Base-by-base conservation (phyloP, 2,329 filamentous ascomycete species). In the Basipetospora sp. region DNA sequence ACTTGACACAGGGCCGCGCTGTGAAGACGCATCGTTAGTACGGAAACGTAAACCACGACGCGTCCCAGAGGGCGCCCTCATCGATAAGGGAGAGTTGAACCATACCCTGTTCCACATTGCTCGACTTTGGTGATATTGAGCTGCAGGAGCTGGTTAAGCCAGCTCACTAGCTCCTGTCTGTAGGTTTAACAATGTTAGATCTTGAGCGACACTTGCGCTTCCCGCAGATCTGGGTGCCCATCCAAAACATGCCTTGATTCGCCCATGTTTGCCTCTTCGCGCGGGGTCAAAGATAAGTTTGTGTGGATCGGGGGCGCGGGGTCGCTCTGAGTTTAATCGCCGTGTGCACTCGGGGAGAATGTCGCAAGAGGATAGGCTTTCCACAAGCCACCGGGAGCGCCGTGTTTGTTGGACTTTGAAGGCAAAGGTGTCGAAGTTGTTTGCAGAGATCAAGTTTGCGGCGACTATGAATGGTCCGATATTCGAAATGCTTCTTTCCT, bases 61-160 rank as follows among this genome's bases (percentile, higher is more conserved):
- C 17, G 27, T 11, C 8, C 20, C 10, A 20, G n/a, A 4, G 28
- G 11, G 16, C 9, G 20, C n/a, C n/a, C n/a, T n/a, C n/a, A n/a
- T 14, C 8, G 31, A 19, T 25, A 26, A 10, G 18, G 30, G 28
- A 28, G 4, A 8, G n/a, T 9, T 16, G 47, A 45, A 58, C 66
- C 52, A n/a, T 77, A 96, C 88, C 88, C 90, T 54, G 88, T 96
- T 59, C 90, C 90, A 60, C 88, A 96, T 71, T 98, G 90, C 67
- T 98, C 90, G 58, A 98, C 85, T 65, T 94, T 96, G 53, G 82
- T 96, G 53, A 98, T 77, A 67, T 96, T 98, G 54, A 98, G 80
- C 67, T 94, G 86, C 36, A 98, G 77, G 45, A 98, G 81, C 71
- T 83, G 88, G 71, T 98, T 98, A 48, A 96, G 69, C 90, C 90